Percentiles rank a stretch among this genome's conserved stretches.
These are phyloP conservation scores for Ceriops tagal DNA, from an alignment of 345 rosid species.

Conservation along the genomic window DNA sequence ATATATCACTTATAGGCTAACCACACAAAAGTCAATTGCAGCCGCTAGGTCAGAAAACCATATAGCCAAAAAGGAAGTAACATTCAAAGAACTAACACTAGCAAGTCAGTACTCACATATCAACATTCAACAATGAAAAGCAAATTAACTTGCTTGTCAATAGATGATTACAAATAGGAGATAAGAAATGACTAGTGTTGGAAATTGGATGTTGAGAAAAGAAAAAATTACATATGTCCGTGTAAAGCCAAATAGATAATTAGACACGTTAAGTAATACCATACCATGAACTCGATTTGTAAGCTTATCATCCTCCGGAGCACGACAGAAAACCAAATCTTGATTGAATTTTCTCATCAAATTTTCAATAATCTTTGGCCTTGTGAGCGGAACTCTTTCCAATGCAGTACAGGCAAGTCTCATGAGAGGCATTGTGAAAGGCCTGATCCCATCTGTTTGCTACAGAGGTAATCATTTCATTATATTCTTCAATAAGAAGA, in stretches of 20 bases:
- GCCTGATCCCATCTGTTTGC: constrained; percentile 95
- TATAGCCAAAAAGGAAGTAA: not conserved
- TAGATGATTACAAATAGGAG: not conserved
- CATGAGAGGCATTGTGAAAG: constrained; percentile 97
- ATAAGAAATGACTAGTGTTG: not conserved
- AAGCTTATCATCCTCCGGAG: constrained; percentile 62
- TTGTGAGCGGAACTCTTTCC: constrained; percentile 90
- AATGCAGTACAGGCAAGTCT: constrained; percentile 92
- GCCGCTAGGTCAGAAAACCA: not conserved
- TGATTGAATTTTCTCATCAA: constrained; percentile 67
- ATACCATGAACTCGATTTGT: constrained; percentile 65
- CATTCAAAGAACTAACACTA: not conserved
- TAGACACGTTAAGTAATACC: not conserved
- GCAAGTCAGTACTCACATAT: not conserved
- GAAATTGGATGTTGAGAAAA: not conserved
- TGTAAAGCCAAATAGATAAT: not conserved
- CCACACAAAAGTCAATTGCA: not conserved
- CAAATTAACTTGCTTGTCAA: not conserved
- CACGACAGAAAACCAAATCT: constrained; percentile 84
- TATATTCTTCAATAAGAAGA: constrained; percentile 9
- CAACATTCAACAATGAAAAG: not conserved
- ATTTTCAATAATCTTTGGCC: constrained; percentile 56
- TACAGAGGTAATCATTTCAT: constrained; percentile 32
- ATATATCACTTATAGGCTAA: not conserved
- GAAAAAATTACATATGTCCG: not conserved